phyloP scores from a whole-genome alignment of 2,329 filamentous ascomycete genomes.

The Phialocephala sp. region DNA sequence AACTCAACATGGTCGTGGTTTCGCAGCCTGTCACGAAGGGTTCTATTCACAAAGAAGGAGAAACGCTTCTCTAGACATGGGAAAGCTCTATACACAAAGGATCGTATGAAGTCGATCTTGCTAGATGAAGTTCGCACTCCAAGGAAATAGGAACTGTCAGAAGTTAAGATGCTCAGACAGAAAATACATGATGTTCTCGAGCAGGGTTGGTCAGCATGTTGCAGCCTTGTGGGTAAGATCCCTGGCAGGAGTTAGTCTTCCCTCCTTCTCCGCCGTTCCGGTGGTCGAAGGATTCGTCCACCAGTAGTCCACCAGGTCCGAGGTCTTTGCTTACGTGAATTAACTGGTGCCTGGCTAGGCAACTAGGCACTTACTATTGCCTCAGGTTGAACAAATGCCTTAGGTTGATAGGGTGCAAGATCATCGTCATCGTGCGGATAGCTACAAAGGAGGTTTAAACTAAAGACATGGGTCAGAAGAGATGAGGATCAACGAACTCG shows the following conservation, averaged over 20 bases:
- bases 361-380: too few relatives aligned
- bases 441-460: neutral
- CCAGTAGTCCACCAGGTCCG: too few relatives aligned
- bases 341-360: too few relatives aligned
- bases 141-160: neutral
- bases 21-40: too few relatives aligned
- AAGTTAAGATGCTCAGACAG: neutral
- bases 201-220: constrained; percentile 11
- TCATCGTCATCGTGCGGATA: neutral
- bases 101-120: too few relatives aligned
- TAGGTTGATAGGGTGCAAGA: neutral
- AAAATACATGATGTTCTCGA: neutral
- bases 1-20: neutral
- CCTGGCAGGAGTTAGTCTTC: neutral
- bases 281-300: neutral
- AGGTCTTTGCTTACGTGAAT: neutral
- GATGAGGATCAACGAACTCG: neutral
- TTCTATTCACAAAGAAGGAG: neutral
- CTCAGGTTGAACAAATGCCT: too few relatives aligned
- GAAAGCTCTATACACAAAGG: too few relatives aligned
- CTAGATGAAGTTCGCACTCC: neutral
- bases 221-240: constrained; percentile 13
- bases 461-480: neutral
- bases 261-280: neutral
- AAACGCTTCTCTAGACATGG: neutral